Evolutionary conservation across 768 basidiomycete species (phyloP).

Genomic region (Peribolospora kevripleyi): DNA sequence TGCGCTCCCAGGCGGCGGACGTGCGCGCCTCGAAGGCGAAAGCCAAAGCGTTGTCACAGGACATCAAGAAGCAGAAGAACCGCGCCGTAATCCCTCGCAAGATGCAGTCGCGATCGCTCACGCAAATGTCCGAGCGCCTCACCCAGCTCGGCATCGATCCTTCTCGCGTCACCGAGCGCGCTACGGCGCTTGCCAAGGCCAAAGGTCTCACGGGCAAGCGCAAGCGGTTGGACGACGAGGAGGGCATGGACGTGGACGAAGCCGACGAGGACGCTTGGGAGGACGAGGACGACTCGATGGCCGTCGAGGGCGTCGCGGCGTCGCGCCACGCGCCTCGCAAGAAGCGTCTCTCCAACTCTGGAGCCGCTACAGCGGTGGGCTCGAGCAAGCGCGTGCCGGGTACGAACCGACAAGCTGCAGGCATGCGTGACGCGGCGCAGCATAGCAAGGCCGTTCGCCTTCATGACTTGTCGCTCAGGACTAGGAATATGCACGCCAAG

Average conservation of each 20-base stretch:
- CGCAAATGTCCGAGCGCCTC: conserved; percentile 53
- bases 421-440: conserved; percentile 3
- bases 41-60: conserved; percentile 29
- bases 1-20: conserved; percentile 38
- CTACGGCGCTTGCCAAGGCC: conserved; percentile 50
- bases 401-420: conserved; percentile 7
- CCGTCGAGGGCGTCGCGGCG: not conserved
- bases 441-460: conserved; percentile 51
- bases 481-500: conserved; percentile 64
- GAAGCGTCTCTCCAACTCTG: conserved; percentile 5
- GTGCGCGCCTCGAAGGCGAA: conserved; percentile 33
- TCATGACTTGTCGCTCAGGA: conserved; percentile 64
- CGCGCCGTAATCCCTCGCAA: conserved; percentile 44
- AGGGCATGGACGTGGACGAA: conserved; percentile 20
- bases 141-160: conserved; percentile 79
- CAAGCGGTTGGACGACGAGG: conserved; percentile 16
- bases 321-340: conserved; percentile 2
- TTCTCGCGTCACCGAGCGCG: conserved; percentile 66
- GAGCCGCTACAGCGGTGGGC: conserved; percentile 3
- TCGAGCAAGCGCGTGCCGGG: conserved; percentile 11
- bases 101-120: conserved; percentile 38
- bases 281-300: not conserved
- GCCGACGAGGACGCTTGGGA: conserved; percentile 3
- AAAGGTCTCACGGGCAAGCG: conserved; percentile 19
- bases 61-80: conserved; percentile 52